Percentiles rank a stretch among this genome's conserved stretches.
Conservation (phyloP, 306 rosid species). For the Potentilla sterilis region DNA sequence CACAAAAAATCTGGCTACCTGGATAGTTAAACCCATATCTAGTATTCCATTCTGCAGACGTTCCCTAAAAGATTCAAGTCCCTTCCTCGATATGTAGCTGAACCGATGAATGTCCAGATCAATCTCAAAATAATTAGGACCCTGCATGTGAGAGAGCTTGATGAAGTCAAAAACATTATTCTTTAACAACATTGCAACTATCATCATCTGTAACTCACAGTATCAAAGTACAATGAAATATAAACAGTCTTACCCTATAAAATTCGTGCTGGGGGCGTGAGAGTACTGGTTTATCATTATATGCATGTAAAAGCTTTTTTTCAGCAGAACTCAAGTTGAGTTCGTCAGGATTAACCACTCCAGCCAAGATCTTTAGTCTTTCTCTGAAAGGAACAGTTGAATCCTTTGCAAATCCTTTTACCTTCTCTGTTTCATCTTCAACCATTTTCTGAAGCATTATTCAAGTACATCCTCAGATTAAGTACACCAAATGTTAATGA, state of each 20-base stretch:
- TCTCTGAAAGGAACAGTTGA: constrained; percentile 71
- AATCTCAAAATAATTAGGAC: constrained; percentile 87
- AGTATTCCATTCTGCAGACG: constrained; percentile 70
- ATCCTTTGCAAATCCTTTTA: constrained; percentile 86
- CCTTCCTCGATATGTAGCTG: constrained; percentile 93
- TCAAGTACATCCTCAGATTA: background rate
- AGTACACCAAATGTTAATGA: background rate
- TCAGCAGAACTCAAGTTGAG: constrained; percentile 76
- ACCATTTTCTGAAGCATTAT: constrained; percentile 61
- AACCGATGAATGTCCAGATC: constrained; percentile 96
- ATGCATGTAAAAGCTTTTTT: constrained; percentile 71
- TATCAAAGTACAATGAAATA: background rate
- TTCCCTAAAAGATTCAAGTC: constrained; percentile 81
- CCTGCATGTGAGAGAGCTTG: constrained; percentile 43
- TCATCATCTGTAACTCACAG: background rate
- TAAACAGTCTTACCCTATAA: constrained; percentile 47
- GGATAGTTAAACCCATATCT: constrained; percentile 83
- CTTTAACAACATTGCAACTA: background rate
- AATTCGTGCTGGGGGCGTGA: constrained; percentile 94
- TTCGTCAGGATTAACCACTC: constrained; percentile 82
- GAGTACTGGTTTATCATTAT: constrained; percentile 88
- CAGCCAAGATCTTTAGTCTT: constrained; percentile 88
- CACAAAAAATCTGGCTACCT: constrained; percentile 40
- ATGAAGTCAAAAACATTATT: constrained; percentile 9
- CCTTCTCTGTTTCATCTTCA: constrained; percentile 81